Percentiles rank a stretch among this genome's conserved stretches.
Evolutionary conservation across 257 asterid species (phyloP).

Genomic region (Orobanche coerulescens): DNA sequence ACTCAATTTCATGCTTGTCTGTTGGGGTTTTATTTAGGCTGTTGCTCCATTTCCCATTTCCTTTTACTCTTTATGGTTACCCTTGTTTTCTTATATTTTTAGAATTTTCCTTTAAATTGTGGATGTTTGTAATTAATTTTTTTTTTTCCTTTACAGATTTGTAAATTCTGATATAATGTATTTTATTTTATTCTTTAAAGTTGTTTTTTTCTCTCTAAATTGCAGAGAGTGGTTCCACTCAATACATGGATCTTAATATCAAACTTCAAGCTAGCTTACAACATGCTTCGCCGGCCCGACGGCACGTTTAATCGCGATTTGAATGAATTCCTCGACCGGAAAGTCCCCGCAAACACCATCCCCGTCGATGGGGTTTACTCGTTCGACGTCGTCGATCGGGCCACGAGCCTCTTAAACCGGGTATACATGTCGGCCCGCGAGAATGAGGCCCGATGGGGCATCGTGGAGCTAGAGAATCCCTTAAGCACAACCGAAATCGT

Average conservation of each 20-base stretch:
- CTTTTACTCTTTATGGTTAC: conserved; percentile 25
- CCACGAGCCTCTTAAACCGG: conserved; percentile 58
- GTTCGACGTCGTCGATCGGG: conserved; percentile 65
- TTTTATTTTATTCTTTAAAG: background rate
- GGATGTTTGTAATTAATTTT: background rate
- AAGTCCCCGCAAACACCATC: conserved; percentile 59
- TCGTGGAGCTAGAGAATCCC: conserved; percentile 51
- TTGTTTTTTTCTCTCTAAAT: background rate
- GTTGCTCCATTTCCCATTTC: conserved; percentile 22
- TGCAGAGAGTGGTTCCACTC: conserved; percentile 77
- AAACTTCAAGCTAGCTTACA: conserved; percentile 77
- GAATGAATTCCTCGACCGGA: conserved; percentile 70
- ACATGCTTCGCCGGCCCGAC: conserved; percentile 72
- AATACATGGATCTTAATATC: conserved; percentile 83
- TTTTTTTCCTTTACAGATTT: too few relatives aligned
- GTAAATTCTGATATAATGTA: too few relatives aligned
- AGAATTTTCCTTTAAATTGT: background rate
- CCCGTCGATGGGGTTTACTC: conserved; percentile 71
- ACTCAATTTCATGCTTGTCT: conserved; percentile 20
- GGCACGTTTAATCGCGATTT: conserved; percentile 78
- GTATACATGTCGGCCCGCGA: conserved; percentile 40
- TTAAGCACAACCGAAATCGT: conserved; percentile 40
- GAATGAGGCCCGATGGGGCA: conserved; percentile 31
- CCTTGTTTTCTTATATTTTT: background rate
- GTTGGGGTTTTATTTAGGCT: conserved; percentile 29